Evolutionary conservation across 2,329 filamentous ascomycete species (phyloP).

Genomic region (Neophaeococcomyces aloes): DNA sequence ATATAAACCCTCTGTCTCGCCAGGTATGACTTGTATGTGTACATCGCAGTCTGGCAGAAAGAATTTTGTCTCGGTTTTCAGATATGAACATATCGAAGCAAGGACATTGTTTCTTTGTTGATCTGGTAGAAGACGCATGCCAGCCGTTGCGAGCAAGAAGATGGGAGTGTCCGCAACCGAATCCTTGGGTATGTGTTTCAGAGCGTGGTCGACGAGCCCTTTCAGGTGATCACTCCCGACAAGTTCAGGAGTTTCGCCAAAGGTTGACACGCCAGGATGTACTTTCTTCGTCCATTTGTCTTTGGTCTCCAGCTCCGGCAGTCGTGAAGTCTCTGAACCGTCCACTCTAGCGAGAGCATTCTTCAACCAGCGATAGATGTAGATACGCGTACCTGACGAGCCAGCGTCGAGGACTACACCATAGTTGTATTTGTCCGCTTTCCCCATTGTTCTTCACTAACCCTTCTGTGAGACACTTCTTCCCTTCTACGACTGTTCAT

Average conservation of each 20-base stretch:
- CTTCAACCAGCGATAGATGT: conserved; percentile 90
- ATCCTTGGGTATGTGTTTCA: conserved; percentile 62
- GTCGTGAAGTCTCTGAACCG: conserved; percentile 49
- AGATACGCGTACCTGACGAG: conserved; percentile 85
- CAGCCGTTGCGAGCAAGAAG: conserved; percentile 90
- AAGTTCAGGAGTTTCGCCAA: conserved; percentile 62
- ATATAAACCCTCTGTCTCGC: conserved; percentile 90
- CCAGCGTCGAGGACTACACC: conserved; percentile 95
- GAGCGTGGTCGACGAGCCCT: conserved; percentile 68
- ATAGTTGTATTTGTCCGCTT: conserved; percentile 46
- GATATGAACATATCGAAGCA: conserved; percentile 69
- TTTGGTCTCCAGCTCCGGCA: conserved; percentile 74
- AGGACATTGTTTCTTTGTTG: conserved; percentile 63
- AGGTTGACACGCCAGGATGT: conserved; percentile 83
- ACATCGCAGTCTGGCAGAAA: conserved; percentile 77
- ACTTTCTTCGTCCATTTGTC: conserved; percentile 90
- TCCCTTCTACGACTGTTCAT: background rate
- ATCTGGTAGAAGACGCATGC: conserved; percentile 75
- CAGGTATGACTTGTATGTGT: conserved; percentile 88
- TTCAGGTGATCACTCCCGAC: conserved; percentile 77
- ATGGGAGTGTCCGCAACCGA: conserved; percentile 77
- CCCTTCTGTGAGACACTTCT: background rate
- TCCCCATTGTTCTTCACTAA: conserved; percentile 13
- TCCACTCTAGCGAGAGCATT: conserved; percentile 54
- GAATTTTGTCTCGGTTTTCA: conserved; percentile 66